Evolutionary conservation across 768 basidiomycete species (phyloP).

Genomic region (Phaeolepiota aurea): DNA sequence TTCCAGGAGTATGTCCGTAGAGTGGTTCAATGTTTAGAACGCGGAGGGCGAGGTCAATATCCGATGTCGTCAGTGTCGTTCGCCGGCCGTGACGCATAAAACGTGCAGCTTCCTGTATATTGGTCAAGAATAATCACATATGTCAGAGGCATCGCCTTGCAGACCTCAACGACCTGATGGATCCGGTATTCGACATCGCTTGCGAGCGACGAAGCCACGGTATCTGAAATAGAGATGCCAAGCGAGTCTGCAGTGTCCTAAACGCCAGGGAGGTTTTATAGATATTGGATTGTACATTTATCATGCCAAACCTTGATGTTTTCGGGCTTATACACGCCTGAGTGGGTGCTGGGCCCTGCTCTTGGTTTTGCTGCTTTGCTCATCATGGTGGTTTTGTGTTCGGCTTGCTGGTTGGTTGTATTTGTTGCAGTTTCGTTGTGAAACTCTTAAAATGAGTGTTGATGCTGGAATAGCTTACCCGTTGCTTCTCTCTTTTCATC

Average conservation of each 20-base stretch:
- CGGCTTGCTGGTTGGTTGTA: constrained; percentile 1
- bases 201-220: constrained; percentile 77
- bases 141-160: constrained; percentile 8
- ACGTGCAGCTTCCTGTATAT: constrained; percentile 79
- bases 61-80: constrained; percentile 81
- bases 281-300: too few species aligned
- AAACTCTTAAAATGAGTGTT: too few species aligned
- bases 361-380: neutral
- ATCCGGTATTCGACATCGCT: constrained; percentile 96
- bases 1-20: constrained; percentile 72
- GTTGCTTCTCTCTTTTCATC: too few species aligned
- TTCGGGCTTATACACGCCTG: neutral
- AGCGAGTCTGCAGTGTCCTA: constrained; percentile 91
- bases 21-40: constrained; percentile 95
- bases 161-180: constrained; percentile 89
- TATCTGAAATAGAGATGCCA: constrained; percentile 71
- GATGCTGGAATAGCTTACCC: too few species aligned
- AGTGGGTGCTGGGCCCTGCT: neutral
- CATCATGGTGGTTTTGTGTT: constrained; percentile 4
- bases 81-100: constrained; percentile 94
- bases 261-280: too few species aligned
- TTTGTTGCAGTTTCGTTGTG: too few species aligned
- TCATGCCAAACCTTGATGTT: neutral
- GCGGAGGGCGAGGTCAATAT: constrained; percentile 90
- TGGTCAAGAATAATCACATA: constrained; percentile 2